Evolutionary conservation across 129 eudicot genomes (phyloP).

Genomic region (Lonicera japonica): DNA sequence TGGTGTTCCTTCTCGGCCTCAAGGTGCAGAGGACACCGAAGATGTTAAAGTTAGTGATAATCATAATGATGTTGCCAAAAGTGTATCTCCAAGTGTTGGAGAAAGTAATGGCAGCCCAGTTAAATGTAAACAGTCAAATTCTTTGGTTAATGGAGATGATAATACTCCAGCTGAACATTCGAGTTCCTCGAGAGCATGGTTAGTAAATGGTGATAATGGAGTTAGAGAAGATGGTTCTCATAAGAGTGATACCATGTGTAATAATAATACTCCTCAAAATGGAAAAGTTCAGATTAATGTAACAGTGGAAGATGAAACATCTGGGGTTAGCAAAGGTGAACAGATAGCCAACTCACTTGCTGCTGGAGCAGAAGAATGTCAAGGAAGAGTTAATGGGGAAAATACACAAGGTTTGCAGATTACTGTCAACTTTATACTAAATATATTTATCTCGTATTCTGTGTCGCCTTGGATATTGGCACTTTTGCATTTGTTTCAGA

Average conservation of each 20-base stretch:
- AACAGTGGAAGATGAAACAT: constrained; percentile 17
- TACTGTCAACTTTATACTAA: constrained; percentile 1
- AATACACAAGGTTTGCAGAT: constrained; percentile 13
- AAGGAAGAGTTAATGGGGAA: no score
- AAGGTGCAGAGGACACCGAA: constrained; percentile 41
- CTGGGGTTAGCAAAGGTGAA: constrained; percentile 25
- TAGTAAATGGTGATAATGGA: constrained; percentile 29
- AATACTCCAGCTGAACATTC: constrained; percentile 28
- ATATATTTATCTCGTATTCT: not conserved
- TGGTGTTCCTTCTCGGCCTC: constrained; percentile 56
- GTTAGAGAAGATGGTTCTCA: constrained; percentile 33
- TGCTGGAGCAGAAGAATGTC: constrained; percentile 17
- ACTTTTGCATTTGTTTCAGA: no score
- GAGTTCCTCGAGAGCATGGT: constrained; percentile 29
- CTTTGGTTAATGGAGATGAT: constrained; percentile 29
- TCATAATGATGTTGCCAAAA: constrained; percentile 13
- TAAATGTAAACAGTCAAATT: constrained; percentile 24
- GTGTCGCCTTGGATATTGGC: not conserved
- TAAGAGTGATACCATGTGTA: constrained; percentile 23
- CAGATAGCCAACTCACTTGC: constrained; percentile 14
- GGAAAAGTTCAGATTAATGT: constrained; percentile 20
- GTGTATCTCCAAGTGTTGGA: constrained; percentile 15
- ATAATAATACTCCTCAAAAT: constrained; percentile 17
- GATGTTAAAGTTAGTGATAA: constrained; percentile 38
- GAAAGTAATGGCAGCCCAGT: constrained; percentile 30